Conservation (phyloP, 1,284 basidiomycete species). For the Cystobasidium slooffiae region DNA sequence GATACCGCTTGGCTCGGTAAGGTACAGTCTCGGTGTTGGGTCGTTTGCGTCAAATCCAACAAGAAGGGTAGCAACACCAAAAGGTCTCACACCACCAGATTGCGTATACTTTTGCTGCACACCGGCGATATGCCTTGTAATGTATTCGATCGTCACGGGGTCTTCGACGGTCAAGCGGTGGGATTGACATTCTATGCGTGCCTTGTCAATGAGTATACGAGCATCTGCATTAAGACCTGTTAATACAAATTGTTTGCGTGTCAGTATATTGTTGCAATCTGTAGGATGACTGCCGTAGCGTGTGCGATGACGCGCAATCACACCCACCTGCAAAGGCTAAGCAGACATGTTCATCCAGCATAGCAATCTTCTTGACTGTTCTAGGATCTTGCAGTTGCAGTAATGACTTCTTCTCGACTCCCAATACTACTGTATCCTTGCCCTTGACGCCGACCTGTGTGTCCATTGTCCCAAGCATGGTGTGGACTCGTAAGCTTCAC, state of each 20-base stretch:
- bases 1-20: conserved; percentile 97
- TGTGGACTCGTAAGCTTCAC: conserved; percentile 21
- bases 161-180: conserved; percentile 98
- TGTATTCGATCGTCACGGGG: conserved; percentile 97
- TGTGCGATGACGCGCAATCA: conserved; percentile 1
- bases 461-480: conserved; percentile 4
- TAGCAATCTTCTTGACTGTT: conserved; percentile 96
- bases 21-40: conserved; percentile 83
- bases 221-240: conserved; percentile 95
- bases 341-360: conserved; percentile 98
- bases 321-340: conserved; percentile 91
- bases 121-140: conserved; percentile 95
- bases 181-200: conserved; percentile 95
- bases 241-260: conserved; percentile 26
- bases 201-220: conserved; percentile 96
- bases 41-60: conserved; percentile 97
- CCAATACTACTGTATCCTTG: conserved; percentile 91
- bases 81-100: conserved; percentile 97
- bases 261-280: conserved; percentile 37
- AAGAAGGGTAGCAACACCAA: conserved; percentile 95
- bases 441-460: conserved; percentile 90
- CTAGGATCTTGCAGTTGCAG: conserved; percentile 94
- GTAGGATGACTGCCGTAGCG: not conserved
- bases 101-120: conserved; percentile 94
- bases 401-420: conserved; percentile 98